phyloP scores from a whole-genome alignment of 345 rosid genomes.

The Brassica rapa region DNA sequence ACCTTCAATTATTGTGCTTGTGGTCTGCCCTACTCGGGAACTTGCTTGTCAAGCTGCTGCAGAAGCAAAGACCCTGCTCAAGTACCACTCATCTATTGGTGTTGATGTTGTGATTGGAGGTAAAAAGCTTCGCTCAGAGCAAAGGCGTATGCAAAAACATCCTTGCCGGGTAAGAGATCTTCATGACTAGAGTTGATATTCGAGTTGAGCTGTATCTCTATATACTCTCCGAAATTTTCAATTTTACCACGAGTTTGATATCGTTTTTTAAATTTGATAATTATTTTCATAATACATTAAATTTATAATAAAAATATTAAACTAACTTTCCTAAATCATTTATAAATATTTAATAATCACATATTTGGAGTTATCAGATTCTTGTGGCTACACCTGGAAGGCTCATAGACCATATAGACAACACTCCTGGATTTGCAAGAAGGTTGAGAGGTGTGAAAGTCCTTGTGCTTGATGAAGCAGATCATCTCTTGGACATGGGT shows the following conservation, averaged over 20 bases:
- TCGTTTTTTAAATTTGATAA: no score
- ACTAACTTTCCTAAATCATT: no score
- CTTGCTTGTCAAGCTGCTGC: conserved; percentile 95
- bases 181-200: no score
- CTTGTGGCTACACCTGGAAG: conserved; percentile 99
- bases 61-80: conserved; percentile 79
- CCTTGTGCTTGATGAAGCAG: conserved; percentile 97
- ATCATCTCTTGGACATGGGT: conserved; percentile 96
- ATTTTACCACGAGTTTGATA: no score
- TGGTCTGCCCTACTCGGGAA: conserved; percentile 96
- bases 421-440: conserved; percentile 94
- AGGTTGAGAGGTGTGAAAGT: conserved; percentile 94
- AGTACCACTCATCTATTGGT: conserved; percentile 89
- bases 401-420: conserved; percentile 93
- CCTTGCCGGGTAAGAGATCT: conserved; percentile 99
- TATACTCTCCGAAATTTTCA: no score
- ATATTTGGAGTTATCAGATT: conserved; percentile 54
- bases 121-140: conserved; percentile 84
- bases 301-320: no score
- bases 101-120: conserved; percentile 99
- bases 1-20: conserved; percentile 86
- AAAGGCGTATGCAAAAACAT: conserved; percentile 84
- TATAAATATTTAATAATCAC: conserved; percentile 12
- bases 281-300: no score
- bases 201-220: no score